Conservation (phyloP, 345 rosid species). For the Pugionium dolabratum region DNA sequence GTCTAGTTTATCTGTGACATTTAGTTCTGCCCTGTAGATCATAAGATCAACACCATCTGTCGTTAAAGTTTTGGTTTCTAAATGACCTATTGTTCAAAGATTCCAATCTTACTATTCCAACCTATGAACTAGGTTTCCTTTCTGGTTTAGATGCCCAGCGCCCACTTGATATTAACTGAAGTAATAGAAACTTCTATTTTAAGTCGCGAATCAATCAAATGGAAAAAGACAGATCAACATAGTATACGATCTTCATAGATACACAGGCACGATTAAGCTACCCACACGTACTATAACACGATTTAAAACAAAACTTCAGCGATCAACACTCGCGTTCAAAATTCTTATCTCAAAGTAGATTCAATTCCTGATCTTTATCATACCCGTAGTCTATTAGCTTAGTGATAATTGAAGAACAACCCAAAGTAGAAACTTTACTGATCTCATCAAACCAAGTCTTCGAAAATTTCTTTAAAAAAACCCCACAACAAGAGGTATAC, state of each 20-base stretch:
- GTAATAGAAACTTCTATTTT: neutral
- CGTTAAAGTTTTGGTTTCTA: neutral
- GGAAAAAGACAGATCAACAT: neutral
- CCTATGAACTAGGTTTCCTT: neutral
- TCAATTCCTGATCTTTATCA: neutral
- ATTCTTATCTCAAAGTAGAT: neutral
- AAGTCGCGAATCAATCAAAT: neutral
- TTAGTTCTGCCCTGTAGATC: neutral
- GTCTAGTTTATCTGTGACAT: neutral
- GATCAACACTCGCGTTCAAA: neutral
- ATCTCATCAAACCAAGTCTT: neutral
- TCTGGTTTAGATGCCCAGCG: neutral
- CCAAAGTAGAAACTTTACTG: neutral
- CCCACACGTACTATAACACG: neutral
- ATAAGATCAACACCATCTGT: neutral
- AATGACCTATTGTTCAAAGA: neutral
- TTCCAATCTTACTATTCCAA: neutral
- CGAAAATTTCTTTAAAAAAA: neutral
- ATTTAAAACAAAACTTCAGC: neutral
- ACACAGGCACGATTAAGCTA: neutral
- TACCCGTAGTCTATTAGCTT: neutral
- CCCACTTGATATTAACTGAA: neutral
- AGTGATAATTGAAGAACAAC: neutral
- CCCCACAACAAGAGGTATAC: neutral
- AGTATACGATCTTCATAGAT: neutral